Evolutionary conservation across 352 stramenopile genomes (phyloP).

Genomic region (Thalassiosira mediterranea): DNA sequence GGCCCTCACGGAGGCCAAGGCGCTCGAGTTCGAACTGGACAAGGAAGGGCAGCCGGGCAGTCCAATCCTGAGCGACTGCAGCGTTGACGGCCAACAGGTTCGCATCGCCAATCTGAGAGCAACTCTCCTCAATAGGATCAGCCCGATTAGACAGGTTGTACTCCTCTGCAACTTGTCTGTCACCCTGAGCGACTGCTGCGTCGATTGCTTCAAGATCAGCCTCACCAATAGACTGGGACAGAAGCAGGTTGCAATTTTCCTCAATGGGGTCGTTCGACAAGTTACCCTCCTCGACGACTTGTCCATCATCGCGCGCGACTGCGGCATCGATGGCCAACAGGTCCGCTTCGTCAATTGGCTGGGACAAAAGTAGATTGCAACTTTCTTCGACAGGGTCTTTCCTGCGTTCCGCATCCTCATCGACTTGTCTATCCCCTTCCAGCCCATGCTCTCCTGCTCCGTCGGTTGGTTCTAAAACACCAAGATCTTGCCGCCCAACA

Average conservation of each 20-base stretch:
- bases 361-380: neutral
- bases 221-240: neutral
- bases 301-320: too few species aligned
- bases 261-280: neutral
- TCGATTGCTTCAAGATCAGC: neutral
- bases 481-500: neutral
- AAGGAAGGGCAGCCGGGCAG: conserved; percentile 9
- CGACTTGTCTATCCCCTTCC: neutral
- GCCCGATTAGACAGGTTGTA: too few species aligned
- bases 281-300: neutral
- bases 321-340: neutral
- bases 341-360: neutral
- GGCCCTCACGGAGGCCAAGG: neutral
- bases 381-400: conserved; percentile 1
- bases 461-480: too few species aligned
- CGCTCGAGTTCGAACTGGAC: conserved; percentile 19
- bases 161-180: too few species aligned
- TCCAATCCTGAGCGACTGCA: conserved; percentile 4
- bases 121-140: too few species aligned
- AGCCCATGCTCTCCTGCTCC: too few species aligned
- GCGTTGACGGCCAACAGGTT: neutral
- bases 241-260: neutral
- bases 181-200: too few species aligned
- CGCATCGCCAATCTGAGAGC: too few species aligned
- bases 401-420: neutral